Evolutionary conservation across 2,329 filamentous ascomycete species (phyloP), one percentile per base, ranked within the genome.

Genomic region (Huntiella abstrusa): DNA sequence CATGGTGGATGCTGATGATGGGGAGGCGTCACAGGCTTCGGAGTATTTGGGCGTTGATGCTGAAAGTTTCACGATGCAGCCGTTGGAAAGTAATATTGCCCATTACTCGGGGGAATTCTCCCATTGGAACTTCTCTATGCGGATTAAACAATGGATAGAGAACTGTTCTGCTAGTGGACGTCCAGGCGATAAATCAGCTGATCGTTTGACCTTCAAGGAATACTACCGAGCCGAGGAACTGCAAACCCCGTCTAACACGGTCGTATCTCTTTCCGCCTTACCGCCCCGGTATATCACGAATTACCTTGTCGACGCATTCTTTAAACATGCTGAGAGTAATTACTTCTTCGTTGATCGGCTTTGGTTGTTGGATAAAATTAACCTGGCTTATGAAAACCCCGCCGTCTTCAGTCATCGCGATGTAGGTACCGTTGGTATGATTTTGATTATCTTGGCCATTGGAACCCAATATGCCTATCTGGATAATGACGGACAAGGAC

Each of bases 31-130:
- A 4, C 48, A 49, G n/a, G 47, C 43, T 38, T 52, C 51, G 5
- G 53, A 53, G 35, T 52, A 50, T 39, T 54, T 52, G n/a, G 51
- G 54, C 4, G 53, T 57, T 11, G 60, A 62, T 40, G 61, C 63
- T 11, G 61, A 62, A 49, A 62, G 56, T 45, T 62, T 63, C 38
- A 64, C 62, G 4, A 60, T 64, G 37, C 61, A 64, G 44, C 60
- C 62, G 5, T 40, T 65, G 28, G 62, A 59, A 33, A 60, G 62
- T 47, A 65, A 62, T 45, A 62, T 59, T 19, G 63, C 62, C 33
- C 63, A 70, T 46, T 70, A 68, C 49, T 70, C 67, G 1, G 67
- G 67, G 6, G 67, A 70, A 51, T 69, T 70, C 52, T 70, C 67
- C 1, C 66, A 70, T 47, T 69, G 66, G 64, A 69, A 69, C 51